Percentiles rank a stretch among this genome's conserved stretches.
Conservation (phyloP, 352 stramenopile species). For the Globisporangium solare region DNA sequence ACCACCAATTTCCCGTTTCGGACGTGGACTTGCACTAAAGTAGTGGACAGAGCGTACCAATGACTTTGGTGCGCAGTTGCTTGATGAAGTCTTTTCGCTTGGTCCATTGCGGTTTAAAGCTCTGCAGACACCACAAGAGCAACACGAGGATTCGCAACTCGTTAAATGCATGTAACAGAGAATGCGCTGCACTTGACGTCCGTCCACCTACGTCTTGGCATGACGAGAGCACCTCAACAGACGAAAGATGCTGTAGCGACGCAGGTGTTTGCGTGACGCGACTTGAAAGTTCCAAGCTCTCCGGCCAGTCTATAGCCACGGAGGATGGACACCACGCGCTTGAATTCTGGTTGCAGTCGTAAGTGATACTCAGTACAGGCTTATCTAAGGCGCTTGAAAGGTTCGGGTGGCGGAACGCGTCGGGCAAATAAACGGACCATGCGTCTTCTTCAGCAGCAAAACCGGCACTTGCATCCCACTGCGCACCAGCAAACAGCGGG, state of each 20-base stretch:
- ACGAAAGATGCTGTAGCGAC: slow-evolving; percentile 26
- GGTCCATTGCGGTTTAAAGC: slow-evolving; percentile 36
- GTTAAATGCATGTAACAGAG: background rate
- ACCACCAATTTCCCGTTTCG: too few relatives aligned
- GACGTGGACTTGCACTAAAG: background rate
- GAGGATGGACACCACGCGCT: background rate
- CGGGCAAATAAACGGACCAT: slow-evolving; percentile 19
- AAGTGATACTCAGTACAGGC: slow-evolving; percentile 5
- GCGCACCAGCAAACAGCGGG: slow-evolving; percentile 24
- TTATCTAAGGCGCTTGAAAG: slow-evolving; percentile 6
- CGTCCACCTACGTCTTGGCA: slow-evolving; percentile 26
- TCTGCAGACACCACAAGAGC: slow-evolving; percentile 13
- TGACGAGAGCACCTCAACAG: slow-evolving; percentile 26
- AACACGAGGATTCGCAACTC: background rate
- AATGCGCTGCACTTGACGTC: background rate
- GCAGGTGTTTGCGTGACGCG: slow-evolving; percentile 28
- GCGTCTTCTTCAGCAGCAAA: slow-evolving; percentile 11
- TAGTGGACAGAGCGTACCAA: slow-evolving; percentile 20
- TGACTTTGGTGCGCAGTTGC: slow-evolving; percentile 22
- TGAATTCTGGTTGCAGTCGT: background rate
- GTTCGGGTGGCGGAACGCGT: slow-evolving; percentile 24
- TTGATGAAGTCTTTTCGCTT: slow-evolving; percentile 33
- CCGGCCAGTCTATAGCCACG: slow-evolving; percentile 25
- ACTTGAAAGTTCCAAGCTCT: slow-evolving; percentile 27
- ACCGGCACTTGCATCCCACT: slow-evolving; percentile 18